These are phyloP conservation scores for Acanthamoeba triangularis DNA, from an alignment of 208 protist genomes.

Conservation along the genomic window DNA sequence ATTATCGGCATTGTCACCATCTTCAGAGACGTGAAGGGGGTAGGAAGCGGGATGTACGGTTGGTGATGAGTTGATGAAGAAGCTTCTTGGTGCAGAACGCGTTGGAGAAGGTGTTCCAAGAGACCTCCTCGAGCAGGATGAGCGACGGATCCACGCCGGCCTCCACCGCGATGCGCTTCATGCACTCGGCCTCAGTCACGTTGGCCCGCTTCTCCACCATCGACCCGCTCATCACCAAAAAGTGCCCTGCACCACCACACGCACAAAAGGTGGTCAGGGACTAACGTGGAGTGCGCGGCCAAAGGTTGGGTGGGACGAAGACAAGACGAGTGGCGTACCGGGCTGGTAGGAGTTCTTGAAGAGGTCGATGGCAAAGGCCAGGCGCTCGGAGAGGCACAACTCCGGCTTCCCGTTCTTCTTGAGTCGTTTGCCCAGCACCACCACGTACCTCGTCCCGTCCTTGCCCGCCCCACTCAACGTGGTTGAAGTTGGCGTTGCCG, in stretches of 20 bases:
- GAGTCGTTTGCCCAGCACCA: constrained; percentile 69
- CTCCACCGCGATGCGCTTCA: constrained; percentile 61
- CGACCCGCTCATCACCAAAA: constrained; percentile 64
- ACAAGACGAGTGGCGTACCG: neutral
- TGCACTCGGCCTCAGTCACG: constrained; percentile 70
- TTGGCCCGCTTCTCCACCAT: constrained; percentile 70
- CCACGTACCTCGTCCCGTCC: constrained; percentile 42
- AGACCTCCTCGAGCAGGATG: constrained; percentile 66
- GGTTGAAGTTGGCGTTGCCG: too few species aligned
- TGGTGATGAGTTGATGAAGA: constrained; percentile 27
- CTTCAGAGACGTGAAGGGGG: too few species aligned
- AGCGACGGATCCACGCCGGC: constrained; percentile 48
- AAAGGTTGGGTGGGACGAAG: neutral
- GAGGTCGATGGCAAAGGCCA: constrained; percentile 57
- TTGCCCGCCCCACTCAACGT: neutral
- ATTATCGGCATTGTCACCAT: neutral
- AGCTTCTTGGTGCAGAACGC: constrained; percentile 74
- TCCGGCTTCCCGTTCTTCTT: constrained; percentile 63
- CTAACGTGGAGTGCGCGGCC: neutral
- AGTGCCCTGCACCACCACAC: constrained; percentile 12
- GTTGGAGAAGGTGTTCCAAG: constrained; percentile 76
- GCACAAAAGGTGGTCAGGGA: neutral
- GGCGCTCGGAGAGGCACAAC: constrained; percentile 51
- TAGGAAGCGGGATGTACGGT: neutral
- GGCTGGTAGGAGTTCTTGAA: neutral